Evolutionary conservation across 768 basidiomycete species (phyloP), one percentile per base, ranked within the genome.

Genomic region (Rubroboletus pulcherrimus): DNA sequence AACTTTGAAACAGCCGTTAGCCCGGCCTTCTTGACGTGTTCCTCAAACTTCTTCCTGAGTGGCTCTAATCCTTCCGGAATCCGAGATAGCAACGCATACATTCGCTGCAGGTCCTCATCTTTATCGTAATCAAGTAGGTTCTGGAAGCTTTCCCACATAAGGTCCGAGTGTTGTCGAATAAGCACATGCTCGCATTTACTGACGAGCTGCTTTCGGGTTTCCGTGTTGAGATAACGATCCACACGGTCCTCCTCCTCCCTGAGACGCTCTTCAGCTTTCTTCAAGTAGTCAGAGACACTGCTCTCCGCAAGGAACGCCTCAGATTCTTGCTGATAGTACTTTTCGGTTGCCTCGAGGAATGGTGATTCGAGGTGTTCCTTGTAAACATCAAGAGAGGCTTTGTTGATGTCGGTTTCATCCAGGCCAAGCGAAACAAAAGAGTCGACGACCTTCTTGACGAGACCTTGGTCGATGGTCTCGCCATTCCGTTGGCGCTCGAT

Each of bases 401-500:
- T 93, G 78, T 93, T 91, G 68, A 89, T 85, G 74, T 98, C 93
- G 44, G 81, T 78, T 65, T 96, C 92, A 68, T 99, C 95, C 41
- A 98, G 76, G 35, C 97, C 96, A 21, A 98, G 86, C 3, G 93
- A 95, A 26, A 98, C 89, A 64, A 98, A 91, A 12, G 91, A 95
- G 63, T 96, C 93, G 53, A 98, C 86, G 61, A 97, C 92, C 70
- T 91, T 91, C 78, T 94, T 98, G 57, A 98, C 83, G 34, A 98
- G 80, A 34, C 89, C 86, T 61, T 93, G 91, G 69, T 98, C 94
- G 67, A 98, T 93, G 21, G 83, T 84, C 65, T 97, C 92, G 37
- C 97, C 97, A 66, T 98, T 92, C 62, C 97, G 79, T 72, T 98
- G 95, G 39, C 82, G 82, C 74, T 98, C 95, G 63, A 99, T 93